Conservation (phyloP, 345 rosid species). For the Carallia pectinifolia region DNA sequence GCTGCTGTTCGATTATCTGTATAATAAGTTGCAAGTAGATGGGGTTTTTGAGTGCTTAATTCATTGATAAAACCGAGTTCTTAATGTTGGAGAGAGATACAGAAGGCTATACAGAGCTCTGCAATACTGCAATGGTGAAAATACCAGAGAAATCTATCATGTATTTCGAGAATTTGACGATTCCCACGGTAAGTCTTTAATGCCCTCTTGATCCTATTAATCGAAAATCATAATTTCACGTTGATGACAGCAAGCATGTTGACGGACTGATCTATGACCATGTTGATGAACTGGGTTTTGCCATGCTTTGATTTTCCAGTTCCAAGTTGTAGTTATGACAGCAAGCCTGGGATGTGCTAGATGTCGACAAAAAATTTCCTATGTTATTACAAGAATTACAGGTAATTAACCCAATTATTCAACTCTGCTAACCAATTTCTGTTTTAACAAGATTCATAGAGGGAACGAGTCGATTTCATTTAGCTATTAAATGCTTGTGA, state of each 20-base stretch:
- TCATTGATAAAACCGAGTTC: too few relatives aligned
- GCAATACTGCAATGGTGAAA: constrained; percentile 21
- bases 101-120: neutral
- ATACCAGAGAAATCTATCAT: constrained; percentile 28
- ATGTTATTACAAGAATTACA: constrained; percentile 34
- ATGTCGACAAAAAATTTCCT: constrained; percentile 37
- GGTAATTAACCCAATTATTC: constrained; percentile 25
- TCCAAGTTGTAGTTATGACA: constrained; percentile 51
- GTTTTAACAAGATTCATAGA: too few relatives aligned
- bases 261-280: neutral
- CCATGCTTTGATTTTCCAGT: constrained; percentile 23
- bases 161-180: constrained; percentile 38
- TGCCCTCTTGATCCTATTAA: neutral
- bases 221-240: neutral
- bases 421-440: neutral
- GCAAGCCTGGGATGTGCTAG: constrained; percentile 46
- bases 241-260: neutral
- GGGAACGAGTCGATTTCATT: neutral
- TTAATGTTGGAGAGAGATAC: too few relatives aligned
- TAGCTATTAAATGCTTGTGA: too few relatives aligned
- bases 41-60: neutral
- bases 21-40: neutral
- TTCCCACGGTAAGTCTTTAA: constrained; percentile 33
- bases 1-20: neutral
- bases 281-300: neutral